A percentile compares a stretch with the other conserved stretches of the same genome.
Evolutionary conservation across 2,329 filamentous ascomycete genomes (phyloP).

Genomic region (Hymenoscyphus fructigenus): DNA sequence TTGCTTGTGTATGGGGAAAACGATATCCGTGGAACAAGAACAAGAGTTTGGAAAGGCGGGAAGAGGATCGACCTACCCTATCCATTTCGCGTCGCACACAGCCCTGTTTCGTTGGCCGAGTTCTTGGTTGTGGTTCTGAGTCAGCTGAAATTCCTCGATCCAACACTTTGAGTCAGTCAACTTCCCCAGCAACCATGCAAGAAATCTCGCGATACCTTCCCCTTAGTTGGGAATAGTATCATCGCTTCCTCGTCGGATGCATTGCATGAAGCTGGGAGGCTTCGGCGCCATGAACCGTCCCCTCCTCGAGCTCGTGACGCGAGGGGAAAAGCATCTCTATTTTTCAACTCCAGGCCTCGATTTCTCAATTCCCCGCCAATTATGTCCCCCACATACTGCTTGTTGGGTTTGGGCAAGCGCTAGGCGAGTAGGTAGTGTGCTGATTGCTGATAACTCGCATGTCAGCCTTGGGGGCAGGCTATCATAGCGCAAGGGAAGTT

Average conservation of each 20-base stretch:
- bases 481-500: background rate
- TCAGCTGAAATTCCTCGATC: background rate
- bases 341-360: no score
- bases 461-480: conserved; percentile 19
- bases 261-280: background rate
- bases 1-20: background rate
- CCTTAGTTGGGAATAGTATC: no score
- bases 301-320: no score
- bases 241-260: background rate
- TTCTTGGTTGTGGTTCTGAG: background rate
- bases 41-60: background rate
- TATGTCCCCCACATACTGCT: background rate
- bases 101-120: background rate
- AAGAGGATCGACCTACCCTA: background rate
- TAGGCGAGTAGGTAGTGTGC: background rate
- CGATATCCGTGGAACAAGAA: background rate
- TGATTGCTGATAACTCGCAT: conserved; percentile 7
- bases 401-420: background rate
- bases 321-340: no score
- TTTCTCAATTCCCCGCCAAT: background rate
- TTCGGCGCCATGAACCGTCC: background rate
- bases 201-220: no score
- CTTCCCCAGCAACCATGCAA: background rate
- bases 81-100: background rate
- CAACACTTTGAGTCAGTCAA: background rate